Conservation (phyloP, 176 grass and related monocot genomes). For the Tillandsia fasciculata region DNA sequence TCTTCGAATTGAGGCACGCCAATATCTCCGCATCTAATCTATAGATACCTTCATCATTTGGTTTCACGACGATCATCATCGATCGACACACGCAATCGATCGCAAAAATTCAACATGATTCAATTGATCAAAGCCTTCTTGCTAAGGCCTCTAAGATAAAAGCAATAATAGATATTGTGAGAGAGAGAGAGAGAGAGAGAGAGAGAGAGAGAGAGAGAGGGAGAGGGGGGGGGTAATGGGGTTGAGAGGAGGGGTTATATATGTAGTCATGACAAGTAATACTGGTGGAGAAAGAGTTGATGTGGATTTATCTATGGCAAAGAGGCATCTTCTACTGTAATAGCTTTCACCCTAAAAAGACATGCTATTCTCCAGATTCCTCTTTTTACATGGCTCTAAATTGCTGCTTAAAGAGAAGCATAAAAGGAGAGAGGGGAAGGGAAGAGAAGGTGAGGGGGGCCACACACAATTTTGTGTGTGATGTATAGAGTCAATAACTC, state of each 20-base stretch:
- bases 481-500: neutral
- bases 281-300: neutral
- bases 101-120: too few species aligned
- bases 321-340: slow-evolving; percentile 6
- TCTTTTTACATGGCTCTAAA: slow-evolving; percentile 13
- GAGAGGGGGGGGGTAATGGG: neutral
- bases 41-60: neutral
- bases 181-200: neutral
- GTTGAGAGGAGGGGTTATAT: neutral
- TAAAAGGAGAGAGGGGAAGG: neutral
- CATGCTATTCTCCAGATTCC: slow-evolving; percentile 5
- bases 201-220: slow-evolving; percentile 2
- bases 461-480: neutral
- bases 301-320: neutral
- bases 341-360: neutral
- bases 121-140: too few species aligned
- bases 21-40: slow-evolving; percentile 17
- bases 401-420: slow-evolving; percentile 13
- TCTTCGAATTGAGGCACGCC: slow-evolving; percentile 27
- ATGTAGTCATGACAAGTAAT: neutral
- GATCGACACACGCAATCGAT: too few species aligned
- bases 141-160: too few species aligned
- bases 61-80: too few species aligned
- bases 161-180: neutral
- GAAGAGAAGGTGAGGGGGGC: neutral